A percentile compares a stretch with the other conserved stretches of the same genome.
phyloP scores from a whole-genome alignment of 164 flowering plant genomes.

The Vitis rotundifolia region DNA sequence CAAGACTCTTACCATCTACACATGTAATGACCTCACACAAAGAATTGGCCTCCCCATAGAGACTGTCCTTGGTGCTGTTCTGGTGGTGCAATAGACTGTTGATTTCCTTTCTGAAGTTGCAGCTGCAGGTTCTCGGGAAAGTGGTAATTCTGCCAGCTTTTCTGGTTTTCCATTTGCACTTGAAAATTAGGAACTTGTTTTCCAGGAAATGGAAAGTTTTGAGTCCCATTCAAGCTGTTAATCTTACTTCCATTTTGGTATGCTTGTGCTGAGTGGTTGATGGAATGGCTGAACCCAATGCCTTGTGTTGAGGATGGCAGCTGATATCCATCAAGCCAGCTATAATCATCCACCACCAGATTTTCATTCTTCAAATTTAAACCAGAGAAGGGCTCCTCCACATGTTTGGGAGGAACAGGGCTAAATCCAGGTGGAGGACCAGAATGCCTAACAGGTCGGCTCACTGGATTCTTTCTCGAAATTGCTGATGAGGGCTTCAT shows the following conservation, averaged over 20 bases:
- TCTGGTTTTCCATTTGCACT: constrained; percentile 44
- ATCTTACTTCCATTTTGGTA: constrained; percentile 25
- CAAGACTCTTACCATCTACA: constrained; percentile 37
- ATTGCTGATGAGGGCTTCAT: constrained; percentile 29
- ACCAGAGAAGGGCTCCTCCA: constrained; percentile 33
- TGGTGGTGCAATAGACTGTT: constrained; percentile 42
- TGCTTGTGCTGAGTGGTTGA: constrained; percentile 22
- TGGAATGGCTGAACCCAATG: constrained; percentile 27
- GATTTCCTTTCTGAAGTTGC: constrained; percentile 39
- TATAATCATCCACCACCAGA: constrained; percentile 67
- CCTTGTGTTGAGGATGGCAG: constrained; percentile 41
- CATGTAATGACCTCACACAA: constrained; percentile 66
- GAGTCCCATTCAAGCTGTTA: constrained; percentile 40
- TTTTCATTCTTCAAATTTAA: constrained; percentile 37
- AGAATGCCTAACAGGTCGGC: constrained; percentile 76
- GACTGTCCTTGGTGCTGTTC: constrained; percentile 81
- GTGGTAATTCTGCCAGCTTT: constrained; percentile 49
- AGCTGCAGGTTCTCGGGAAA: constrained; percentile 40
- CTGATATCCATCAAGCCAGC: constrained; percentile 91
- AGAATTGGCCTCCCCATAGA: constrained; percentile 65
- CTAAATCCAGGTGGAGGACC: constrained; percentile 97
- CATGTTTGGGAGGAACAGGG: constrained; percentile 46
- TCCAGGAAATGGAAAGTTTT: constrained; percentile 84
- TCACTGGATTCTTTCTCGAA: constrained; percentile 62
- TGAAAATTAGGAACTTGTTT: constrained; percentile 62